These are phyloP conservation scores for Aureobasidium uvarum DNA, from an alignment of 2,329 filamentous ascomycete species.

Conservation along the genomic window DNA sequence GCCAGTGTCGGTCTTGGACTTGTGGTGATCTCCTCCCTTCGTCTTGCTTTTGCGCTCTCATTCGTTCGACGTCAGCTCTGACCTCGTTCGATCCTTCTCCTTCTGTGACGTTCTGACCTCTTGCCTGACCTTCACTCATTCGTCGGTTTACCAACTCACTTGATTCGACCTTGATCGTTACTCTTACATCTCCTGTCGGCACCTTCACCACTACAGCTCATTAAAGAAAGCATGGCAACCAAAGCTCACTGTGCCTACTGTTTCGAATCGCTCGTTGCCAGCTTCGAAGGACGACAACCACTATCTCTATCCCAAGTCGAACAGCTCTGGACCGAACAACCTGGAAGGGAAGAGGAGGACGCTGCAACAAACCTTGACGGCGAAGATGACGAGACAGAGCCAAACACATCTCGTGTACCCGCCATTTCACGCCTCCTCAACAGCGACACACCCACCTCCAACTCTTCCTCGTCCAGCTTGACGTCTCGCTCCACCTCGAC, in stretches of 20 bases:
- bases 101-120: conserved; percentile 12
- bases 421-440: conserved; percentile 47
- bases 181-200: neutral
- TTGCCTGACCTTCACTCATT: neutral
- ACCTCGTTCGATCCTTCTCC: neutral
- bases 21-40: neutral
- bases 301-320: conserved; percentile 68
- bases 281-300: conserved; percentile 67
- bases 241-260: conserved; percentile 85
- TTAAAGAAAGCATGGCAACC: conserved; percentile 65
- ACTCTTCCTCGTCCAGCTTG: conserved; percentile 36
- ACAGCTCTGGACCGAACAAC: conserved; percentile 59
- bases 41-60: conserved; percentile 1
- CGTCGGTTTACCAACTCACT: neutral
- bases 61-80: neutral
- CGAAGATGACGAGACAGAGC: conserved; percentile 21
- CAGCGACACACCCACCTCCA: conserved; percentile 30
- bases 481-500: conserved; percentile 35
- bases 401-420: conserved; percentile 38
- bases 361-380: conserved; percentile 33
- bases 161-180: neutral
- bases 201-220: neutral
- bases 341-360: conserved; percentile 36
- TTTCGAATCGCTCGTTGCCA: conserved; percentile 80
- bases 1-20: neutral